Conservation (phyloP, 1,284 basidiomycete genomes). For the Malassezia caprae region DNA sequence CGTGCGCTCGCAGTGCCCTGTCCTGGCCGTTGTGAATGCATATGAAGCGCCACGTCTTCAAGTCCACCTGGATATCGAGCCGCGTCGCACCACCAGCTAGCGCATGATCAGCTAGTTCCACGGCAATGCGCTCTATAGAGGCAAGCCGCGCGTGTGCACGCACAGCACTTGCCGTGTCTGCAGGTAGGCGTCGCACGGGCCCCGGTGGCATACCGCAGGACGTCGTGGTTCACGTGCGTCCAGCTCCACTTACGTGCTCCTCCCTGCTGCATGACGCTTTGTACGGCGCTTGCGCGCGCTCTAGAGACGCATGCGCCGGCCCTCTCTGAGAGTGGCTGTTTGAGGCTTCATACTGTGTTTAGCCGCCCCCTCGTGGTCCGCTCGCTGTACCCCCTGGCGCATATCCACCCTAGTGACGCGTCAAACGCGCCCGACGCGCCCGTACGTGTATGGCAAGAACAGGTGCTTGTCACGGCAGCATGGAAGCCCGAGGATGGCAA, state of each 20-base stretch:
- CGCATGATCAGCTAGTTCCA: not conserved
- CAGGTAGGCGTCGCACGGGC: not conserved
- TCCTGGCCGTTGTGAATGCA: not conserved
- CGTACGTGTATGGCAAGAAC: conserved; percentile 21
- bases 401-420: conserved; percentile 23
- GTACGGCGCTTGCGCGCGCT: not conserved
- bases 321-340: conserved; percentile 16
- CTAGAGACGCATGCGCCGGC: conserved; percentile 15
- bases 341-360: conserved; percentile 33
- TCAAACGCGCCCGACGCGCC: not conserved
- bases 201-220: not conserved
- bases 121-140: not conserved
- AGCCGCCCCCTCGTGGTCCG: conserved; percentile 31
- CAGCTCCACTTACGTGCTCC: not conserved
- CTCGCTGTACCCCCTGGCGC: conserved; percentile 41
- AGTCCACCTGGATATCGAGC: conserved; percentile 1
- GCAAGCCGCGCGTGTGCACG: not conserved
- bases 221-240: not conserved
- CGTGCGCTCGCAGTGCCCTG: not conserved
- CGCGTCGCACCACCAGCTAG: not conserved
- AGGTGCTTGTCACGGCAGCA: conserved; percentile 24
- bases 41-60: not conserved
- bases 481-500: conserved; percentile 7
- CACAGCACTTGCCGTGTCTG: not conserved
- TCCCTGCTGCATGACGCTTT: not conserved